Evolutionary conservation across 2,329 filamentous ascomycete species (phyloP), one percentile per base, ranked within the genome.

Genomic region (Ophiostoma piceae): DNA sequence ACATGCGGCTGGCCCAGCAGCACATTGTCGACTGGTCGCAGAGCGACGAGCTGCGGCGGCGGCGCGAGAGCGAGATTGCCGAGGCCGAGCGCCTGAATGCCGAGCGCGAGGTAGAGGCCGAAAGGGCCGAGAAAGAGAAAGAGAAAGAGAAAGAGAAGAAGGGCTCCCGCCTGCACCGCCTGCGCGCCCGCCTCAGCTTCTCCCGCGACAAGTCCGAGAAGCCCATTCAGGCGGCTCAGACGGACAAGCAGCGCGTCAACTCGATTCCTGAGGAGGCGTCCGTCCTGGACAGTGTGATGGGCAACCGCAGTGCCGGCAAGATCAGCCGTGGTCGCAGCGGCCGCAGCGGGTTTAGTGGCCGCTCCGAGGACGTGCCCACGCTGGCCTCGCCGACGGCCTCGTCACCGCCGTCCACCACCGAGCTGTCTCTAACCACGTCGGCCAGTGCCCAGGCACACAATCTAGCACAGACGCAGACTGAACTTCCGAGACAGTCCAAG

Each of bases 11-110:
- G 64, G 74, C 74, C 16, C 72, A 79, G 39, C 78, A 81, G 69
- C 79, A 81, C 73, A 79, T 82, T 41, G 82, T 84, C 69, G 85
- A 88, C 76, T 88, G 86, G 86, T 84, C 84, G 39, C 85, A 88
- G 75, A 83, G 81, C 74, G 85, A 87, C 72, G 84, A 87, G 76
- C 67, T 22, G 60, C 4, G 37, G 3, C 71, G 57, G 71, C 65
- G 47, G 54, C 64, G 66, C 35, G 32, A 65, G 47, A 19, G 26
- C 22, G 54, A 32, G 22, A 12, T 8, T n/a, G 64, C 64, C 14
- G 41, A 43, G 43, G 26, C 26, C 16, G 43, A 66, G 41, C 26
- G 57, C 12, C 22, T 41, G 51, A 60, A 67, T 35, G 57, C 60
- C 35, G 35, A 35, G 8, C 35, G 35, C 35, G 35, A 67, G 68